These are phyloP conservation scores for Aspergillus pseudonomiae DNA, from an alignment of 2,329 filamentous ascomycete genomes.

Conservation along the genomic window DNA sequence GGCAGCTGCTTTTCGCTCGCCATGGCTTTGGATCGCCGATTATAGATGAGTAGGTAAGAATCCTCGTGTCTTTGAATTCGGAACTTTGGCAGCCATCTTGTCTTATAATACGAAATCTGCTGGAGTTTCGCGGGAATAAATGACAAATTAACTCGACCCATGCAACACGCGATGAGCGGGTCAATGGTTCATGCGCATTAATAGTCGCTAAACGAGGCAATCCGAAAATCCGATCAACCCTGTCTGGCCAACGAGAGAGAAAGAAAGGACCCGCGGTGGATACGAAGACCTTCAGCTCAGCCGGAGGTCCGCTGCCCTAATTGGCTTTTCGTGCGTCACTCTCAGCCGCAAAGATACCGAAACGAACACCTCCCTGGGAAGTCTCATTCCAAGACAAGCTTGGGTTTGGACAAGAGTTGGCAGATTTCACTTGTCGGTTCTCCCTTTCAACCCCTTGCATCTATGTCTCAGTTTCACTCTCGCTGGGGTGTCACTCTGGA, in stretches of 20 bases:
- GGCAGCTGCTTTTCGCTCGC: background rate
- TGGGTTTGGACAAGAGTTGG: too few species aligned
- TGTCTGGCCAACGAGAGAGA: background rate
- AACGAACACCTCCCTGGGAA: background rate
- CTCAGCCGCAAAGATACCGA: background rate
- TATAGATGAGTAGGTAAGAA: background rate
- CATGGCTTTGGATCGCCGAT: background rate
- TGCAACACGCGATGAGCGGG: background rate
- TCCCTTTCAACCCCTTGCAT: background rate
- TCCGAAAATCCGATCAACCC: background rate
- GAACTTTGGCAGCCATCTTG: background rate
- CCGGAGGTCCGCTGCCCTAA: background rate
- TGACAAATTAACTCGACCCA: background rate
- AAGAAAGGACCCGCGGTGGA: background rate
- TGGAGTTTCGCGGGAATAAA: background rate
- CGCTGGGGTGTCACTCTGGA: too few species aligned
- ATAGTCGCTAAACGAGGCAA: background rate
- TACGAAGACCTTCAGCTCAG: background rate
- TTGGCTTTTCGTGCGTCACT: background rate
- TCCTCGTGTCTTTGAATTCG: background rate
- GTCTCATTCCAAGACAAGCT: too few species aligned
- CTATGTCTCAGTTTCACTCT: background rate
- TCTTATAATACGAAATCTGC: background rate
- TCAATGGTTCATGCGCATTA: background rate
- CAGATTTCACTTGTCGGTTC: too few species aligned